A percentile compares a stretch with the other conserved stretches of the same genome.
Conservation (phyloP, 345 rosid species). For the Capsella bursapastoris region DNA sequence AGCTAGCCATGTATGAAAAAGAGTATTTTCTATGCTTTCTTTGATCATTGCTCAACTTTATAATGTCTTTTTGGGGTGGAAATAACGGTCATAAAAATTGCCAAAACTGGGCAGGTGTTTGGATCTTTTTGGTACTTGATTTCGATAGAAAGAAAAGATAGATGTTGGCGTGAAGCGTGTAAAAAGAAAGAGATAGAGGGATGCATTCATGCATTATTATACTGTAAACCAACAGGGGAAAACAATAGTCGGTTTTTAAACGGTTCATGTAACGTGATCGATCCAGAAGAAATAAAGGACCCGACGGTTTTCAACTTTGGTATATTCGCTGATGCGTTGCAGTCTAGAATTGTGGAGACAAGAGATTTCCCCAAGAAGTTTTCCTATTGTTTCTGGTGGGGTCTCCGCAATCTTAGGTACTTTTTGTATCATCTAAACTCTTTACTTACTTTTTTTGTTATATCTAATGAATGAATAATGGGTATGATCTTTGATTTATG, state of each 20-base stretch:
- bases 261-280: conserved; percentile 36
- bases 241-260: conserved; percentile 21
- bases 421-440: conserved; percentile 18
- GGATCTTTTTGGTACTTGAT: conserved; percentile 51
- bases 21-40: background rate
- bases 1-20: conserved; percentile 46
- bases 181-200: background rate
- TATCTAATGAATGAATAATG: background rate
- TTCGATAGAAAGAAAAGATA: conserved; percentile 49
- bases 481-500: background rate
- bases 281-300: conserved; percentile 38
- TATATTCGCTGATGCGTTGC: conserved; percentile 46
- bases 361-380: conserved; percentile 44
- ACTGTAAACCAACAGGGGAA: conserved; percentile 21
- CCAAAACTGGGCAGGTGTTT: conserved; percentile 23
- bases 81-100: background rate
- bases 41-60: background rate
- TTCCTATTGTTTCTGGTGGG: conserved; percentile 51
- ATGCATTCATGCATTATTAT: background rate
- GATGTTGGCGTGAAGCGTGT: conserved; percentile 51
- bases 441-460: background rate
- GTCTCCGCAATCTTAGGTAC: conserved; percentile 51
- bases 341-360: conserved; percentile 46
- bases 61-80: background rate
- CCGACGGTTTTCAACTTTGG: conserved; percentile 47